These are phyloP conservation scores for Hypoxylon intermedium DNA, from an alignment of 495 filamentous ascomycete genomes.

Conservation along the genomic window DNA sequence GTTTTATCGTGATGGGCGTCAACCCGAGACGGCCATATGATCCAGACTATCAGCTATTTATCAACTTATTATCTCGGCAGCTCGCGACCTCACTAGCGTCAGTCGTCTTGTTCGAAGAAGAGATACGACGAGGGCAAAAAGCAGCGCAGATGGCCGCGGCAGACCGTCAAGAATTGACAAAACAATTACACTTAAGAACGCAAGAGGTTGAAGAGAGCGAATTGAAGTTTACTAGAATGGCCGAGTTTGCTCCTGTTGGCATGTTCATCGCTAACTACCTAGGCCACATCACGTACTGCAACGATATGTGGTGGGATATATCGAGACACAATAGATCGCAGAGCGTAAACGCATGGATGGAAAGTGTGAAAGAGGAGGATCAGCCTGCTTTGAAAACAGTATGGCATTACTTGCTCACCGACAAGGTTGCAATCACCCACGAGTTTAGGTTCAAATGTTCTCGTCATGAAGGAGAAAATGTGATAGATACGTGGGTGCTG, in stretches of 20 bases:
- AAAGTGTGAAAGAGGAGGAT: slow-evolving; percentile 68
- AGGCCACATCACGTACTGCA: slow-evolving; percentile 71
- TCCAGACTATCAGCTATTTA: slow-evolving; percentile 72
- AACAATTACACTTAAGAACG: slow-evolving; percentile 69
- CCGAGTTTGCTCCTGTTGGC: slow-evolving; percentile 74
- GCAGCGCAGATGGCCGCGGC: slow-evolving; percentile 70
- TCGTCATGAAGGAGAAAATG: slow-evolving; percentile 64
- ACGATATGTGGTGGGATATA: slow-evolving; percentile 76
- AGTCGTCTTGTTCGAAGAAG: slow-evolving; percentile 75
- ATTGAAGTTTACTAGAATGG: slow-evolving; percentile 76
- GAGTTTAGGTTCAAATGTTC: slow-evolving; percentile 73
- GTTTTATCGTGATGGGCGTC: slow-evolving; percentile 72
- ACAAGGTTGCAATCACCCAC: slow-evolving; percentile 62
- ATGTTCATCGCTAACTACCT: slow-evolving; percentile 72
- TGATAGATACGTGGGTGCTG: slow-evolving; percentile 72
- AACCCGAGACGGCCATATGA: slow-evolving; percentile 75
- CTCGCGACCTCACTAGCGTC: slow-evolving; percentile 74
- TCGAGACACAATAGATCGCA: slow-evolving; percentile 61
- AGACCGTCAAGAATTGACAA: slow-evolving; percentile 69
- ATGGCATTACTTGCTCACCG: slow-evolving; percentile 65
- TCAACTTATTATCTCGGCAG: slow-evolving; percentile 72
- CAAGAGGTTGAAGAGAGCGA: slow-evolving; percentile 74
- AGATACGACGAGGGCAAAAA: slow-evolving; percentile 70
- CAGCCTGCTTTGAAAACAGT: slow-evolving; percentile 56
- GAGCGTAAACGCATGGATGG: slow-evolving; percentile 68